phyloP scores from a whole-genome alignment of 805 yeast genomes.

The Candida nanaspora region DNA sequence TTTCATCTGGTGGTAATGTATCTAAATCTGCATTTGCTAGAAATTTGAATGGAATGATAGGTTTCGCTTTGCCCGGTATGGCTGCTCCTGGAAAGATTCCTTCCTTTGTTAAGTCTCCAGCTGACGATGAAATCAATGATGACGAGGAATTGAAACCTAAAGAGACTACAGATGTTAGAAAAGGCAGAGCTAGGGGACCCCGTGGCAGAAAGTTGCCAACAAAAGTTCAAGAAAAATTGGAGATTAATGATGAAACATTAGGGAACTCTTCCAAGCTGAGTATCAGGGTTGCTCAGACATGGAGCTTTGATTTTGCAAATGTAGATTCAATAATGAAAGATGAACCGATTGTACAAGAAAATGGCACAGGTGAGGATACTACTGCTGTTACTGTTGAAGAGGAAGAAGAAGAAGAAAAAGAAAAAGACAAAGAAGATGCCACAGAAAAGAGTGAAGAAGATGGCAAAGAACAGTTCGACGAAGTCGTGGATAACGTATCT shows the following conservation, averaged over 20 bases:
- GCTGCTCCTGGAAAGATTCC: slow-evolving; percentile 43
- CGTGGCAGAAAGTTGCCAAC: slow-evolving; percentile 64
- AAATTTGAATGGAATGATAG: slow-evolving; percentile 52
- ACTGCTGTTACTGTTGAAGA: background rate
- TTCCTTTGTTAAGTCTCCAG: slow-evolving; percentile 16
- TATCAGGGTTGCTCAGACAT: slow-evolving; percentile 27
- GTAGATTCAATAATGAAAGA: background rate
- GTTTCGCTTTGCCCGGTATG: slow-evolving; percentile 47
- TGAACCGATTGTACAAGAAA: background rate
- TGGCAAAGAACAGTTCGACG: background rate
- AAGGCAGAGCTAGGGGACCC: slow-evolving; percentile 64
- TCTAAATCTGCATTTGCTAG: slow-evolving; percentile 47
- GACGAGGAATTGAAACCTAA: slow-evolving; percentile 9
- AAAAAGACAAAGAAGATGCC: background rate
- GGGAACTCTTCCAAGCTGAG: slow-evolving; percentile 25
- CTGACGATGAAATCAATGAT: slow-evolving; percentile 6
- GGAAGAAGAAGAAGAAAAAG: background rate
- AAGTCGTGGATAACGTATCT: background rate
- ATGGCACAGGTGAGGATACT: background rate
- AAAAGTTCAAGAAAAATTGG: slow-evolving; percentile 36
- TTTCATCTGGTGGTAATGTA: no score
- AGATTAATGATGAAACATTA: slow-evolving; percentile 26
- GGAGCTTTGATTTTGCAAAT: slow-evolving; percentile 22
- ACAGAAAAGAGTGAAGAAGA: background rate
- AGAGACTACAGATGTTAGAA: slow-evolving; percentile 28